Evolutionary conservation across 2,329 filamentous ascomycete species (phyloP), one percentile per base, ranked within the genome.

Genomic region (Sclerotinia glacialis): DNA sequence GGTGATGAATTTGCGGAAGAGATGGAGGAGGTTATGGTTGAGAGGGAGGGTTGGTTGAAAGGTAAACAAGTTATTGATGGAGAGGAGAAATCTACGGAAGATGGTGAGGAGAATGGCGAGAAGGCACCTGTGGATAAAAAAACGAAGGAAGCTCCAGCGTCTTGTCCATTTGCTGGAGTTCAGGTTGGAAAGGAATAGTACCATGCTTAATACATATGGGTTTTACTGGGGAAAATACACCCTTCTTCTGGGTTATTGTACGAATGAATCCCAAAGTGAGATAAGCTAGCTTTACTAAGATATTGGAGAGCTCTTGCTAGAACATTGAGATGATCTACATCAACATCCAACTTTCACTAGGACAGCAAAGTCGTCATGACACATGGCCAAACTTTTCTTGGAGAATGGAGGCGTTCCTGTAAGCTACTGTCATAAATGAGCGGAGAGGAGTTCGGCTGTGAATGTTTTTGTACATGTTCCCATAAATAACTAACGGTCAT

Each of bases 1-100:
- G 50, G 28, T 46, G 66, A 64, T n/a, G 67, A 64, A 40, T 66
- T 50, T 40, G 53, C 42, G 5, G 66, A 9, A 12, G 65, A 55
- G 47, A 50, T 37, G 64, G 66, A 67, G 18, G 55, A 58, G 18
- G 52, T 46, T 8, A 56, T 59, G 37, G 60, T 67, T 40, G 63
- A 60, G 59, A 53, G 52, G 37, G 58, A 54, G 23, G 64, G 64
- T 28, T 64, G 61, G 54, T 65, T 63, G 37, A 54, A 59, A 5
- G 56, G 64, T 14, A 53, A 66, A 18, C 28, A 61, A 7, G 14
- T 60, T 16, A 66, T 44, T 44, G 64, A 53, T 46, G 54, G 14
- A 21, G 64, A 54, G 31, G 56, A n/a, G 0, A 46, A 31, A 7
- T 56, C 63, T 28, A n/a, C 54, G 5, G 50, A 4, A 11, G 55